Evolutionary conservation across 2,329 filamentous ascomycete species (phyloP), one percentile per base, ranked within the genome.

Genomic region (Sporothrix globosa): DNA sequence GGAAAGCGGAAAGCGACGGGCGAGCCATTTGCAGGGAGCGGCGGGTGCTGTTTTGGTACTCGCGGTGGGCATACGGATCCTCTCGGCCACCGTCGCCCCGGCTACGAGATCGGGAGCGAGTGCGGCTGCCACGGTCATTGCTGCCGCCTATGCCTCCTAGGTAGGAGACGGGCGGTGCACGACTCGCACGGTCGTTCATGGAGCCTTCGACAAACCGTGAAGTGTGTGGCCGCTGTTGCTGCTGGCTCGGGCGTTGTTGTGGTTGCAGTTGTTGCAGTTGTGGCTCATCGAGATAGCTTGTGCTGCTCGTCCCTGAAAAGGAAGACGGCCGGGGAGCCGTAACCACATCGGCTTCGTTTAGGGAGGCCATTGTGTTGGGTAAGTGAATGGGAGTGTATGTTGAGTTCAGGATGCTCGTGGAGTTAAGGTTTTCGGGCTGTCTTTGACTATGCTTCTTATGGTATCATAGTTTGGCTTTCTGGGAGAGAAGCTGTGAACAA

Each of bases 101-200:
- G 13, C 44, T 46, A 58, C 66, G 66, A n/a, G 66, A 68, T 21
- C 66, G 52, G 14, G 50, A 66, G 6, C 63, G 63, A 3, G 27
- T 52, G 39, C 58, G 58, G 6, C 39, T 46, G 34, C 56, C 56
- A 9, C 56, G 34, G 34, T 44, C n/a, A 14, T 65, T 14, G 13
- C 54, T 21, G 21, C 17, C 63, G 68, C 34, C 80, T 77, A 19
- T 79, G 77, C 2, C 30, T 14, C 71, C 72, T 54, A 91, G 83
- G 78, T 91, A 93, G 53, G 88, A 84, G 58, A 86, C 84, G 0
- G 92, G 92, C 39, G 92, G 92, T 71, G 84, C 86, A 71, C 88
- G 85, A 76, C 91, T 94, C 44, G 87, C 83, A 74, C 91, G 89
- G 79, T 96, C 92, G 76, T 90, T 92, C 92, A 97, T 95, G 76